Percentiles rank a stretch among this genome's conserved stretches.
Evolutionary conservation across 768 basidiomycete genomes (phyloP).

Genomic region (Dioszegia crocea): DNA sequence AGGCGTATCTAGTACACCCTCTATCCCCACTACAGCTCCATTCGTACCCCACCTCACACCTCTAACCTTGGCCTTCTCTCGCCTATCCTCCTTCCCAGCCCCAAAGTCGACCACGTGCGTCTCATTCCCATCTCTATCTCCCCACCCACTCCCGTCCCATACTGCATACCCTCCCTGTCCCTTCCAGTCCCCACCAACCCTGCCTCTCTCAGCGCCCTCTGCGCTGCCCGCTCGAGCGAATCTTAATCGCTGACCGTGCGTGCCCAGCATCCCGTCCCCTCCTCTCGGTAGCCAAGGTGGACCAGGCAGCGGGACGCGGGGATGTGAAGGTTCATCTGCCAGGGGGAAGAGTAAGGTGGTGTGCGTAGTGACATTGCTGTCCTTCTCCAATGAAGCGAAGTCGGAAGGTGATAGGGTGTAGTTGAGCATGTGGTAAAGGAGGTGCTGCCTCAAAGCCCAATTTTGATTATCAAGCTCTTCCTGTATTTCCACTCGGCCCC

Average conservation of each 20-base stretch:
- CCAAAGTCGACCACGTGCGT: not conserved
- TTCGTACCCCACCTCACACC: slow-evolving; percentile 58
- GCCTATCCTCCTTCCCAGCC: slow-evolving; percentile 14
- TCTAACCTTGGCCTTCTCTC: slow-evolving; percentile 59
- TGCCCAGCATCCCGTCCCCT: slow-evolving; percentile 68
- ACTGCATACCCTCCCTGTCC: slow-evolving; percentile 64
- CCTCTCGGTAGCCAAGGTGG: slow-evolving; percentile 84
- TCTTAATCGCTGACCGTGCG: slow-evolving; percentile 75
- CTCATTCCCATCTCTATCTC: slow-evolving; percentile 14
- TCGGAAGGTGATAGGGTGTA: slow-evolving; percentile 56
- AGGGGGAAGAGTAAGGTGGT: slow-evolving; percentile 49
- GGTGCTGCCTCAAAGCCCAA: slow-evolving; percentile 79
- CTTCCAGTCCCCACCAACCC: slow-evolving; percentile 59
- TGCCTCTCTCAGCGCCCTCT: slow-evolving; percentile 46
- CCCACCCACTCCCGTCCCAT: slow-evolving; percentile 45
- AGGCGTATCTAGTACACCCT: slow-evolving; percentile 70
- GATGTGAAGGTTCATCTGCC: slow-evolving; percentile 57
- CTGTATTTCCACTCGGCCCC: slow-evolving; percentile 7
- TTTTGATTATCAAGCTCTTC: slow-evolving; percentile 35
- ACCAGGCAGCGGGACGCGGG: slow-evolving; percentile 64
- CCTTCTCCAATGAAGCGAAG: not conserved
- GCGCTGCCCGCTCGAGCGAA: slow-evolving; percentile 53
- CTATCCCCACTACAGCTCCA: slow-evolving; percentile 71
- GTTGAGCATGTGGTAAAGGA: slow-evolving; percentile 92
- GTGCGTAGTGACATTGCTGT: slow-evolving; percentile 27